phyloP scores from a whole-genome alignment of 768 basidiomycete genomes.

The Boletus eberwhitei region DNA sequence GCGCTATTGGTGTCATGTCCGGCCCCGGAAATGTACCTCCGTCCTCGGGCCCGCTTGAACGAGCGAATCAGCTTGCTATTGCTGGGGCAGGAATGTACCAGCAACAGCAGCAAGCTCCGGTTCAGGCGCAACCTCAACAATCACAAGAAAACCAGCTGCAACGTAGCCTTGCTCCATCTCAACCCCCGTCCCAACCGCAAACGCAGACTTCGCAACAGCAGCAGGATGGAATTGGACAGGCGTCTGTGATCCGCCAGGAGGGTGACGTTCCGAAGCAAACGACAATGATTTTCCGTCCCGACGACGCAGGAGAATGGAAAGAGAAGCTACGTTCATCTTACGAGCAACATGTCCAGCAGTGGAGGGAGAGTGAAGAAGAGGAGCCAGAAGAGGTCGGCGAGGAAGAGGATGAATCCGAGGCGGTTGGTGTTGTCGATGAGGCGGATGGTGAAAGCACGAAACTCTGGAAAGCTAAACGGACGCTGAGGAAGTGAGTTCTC shows the following conservation, averaged over 20 bases:
- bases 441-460: constrained; percentile 68
- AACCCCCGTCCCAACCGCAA: constrained; percentile 34
- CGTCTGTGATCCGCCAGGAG: constrained; percentile 12
- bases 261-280: constrained; percentile 25
- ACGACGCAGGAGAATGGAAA: constrained; percentile 83
- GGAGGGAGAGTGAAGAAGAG: constrained; percentile 48
- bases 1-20: constrained; percentile 44
- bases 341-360: constrained; percentile 39
- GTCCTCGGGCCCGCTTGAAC: constrained; percentile 50
- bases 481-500: constrained; percentile 77
- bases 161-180: constrained; percentile 18
- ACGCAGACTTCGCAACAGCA: constrained; percentile 19
- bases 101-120: constrained; percentile 32
- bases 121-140: constrained; percentile 27
- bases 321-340: constrained; percentile 69
- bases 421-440: constrained; percentile 49
- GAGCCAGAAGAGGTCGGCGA: constrained; percentile 69
- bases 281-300: constrained; percentile 87
- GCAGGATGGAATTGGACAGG: constrained; percentile 16
- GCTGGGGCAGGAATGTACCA: constrained; percentile 39
- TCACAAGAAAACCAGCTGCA: constrained; percentile 32
- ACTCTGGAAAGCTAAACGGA: constrained; percentile 83
- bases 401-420: constrained; percentile 65
- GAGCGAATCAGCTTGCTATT: constrained; percentile 39
- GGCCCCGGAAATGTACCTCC: constrained; percentile 50